Conservation (phyloP, 345 rosid species). For the Rhizophora apiculata region DNA sequence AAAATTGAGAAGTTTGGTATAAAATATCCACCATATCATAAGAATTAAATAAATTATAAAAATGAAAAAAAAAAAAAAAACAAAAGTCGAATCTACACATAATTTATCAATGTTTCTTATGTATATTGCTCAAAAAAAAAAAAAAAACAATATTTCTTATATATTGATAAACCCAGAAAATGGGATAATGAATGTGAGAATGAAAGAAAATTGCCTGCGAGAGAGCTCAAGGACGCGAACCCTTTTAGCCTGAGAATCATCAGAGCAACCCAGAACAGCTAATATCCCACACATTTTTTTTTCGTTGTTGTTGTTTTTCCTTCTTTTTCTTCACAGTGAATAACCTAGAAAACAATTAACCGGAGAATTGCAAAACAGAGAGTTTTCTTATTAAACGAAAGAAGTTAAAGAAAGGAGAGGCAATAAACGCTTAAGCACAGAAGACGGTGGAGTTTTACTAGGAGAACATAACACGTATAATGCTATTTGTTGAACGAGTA, state of each 20-base stretch:
- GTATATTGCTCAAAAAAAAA: too few species aligned
- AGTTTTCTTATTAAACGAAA: not conserved
- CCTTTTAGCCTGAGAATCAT: slow-evolving; percentile 90
- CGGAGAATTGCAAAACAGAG: not conserved
- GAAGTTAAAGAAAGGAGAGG: not conserved
- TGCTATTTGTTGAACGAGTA: slow-evolving; percentile 5
- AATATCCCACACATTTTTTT: slow-evolving; percentile 86
- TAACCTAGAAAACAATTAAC: slow-evolving; percentile 4
- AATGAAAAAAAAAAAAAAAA: too few species aligned
- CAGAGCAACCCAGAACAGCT: slow-evolving; percentile 89
- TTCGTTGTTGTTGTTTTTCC: slow-evolving; percentile 10
- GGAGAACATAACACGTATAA: slow-evolving; percentile 18
- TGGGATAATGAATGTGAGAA: not conserved
- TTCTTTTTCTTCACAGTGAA: not conserved
- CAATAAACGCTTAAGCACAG: not conserved
- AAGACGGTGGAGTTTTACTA: slow-evolving; percentile 3
- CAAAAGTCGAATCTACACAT: too few species aligned
- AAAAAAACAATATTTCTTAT: not conserved
- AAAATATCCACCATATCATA: too few species aligned
- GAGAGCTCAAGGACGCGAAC: slow-evolving; percentile 98
- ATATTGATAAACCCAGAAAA: not conserved
- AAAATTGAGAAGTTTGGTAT: too few species aligned
- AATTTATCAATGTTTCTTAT: not conserved
- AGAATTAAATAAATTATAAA: too few species aligned
- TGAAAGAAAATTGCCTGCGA: slow-evolving; percentile 60